Conservation (phyloP, 2,329 filamentous ascomycete species). For the Aspergillus aculeatus region DNA sequence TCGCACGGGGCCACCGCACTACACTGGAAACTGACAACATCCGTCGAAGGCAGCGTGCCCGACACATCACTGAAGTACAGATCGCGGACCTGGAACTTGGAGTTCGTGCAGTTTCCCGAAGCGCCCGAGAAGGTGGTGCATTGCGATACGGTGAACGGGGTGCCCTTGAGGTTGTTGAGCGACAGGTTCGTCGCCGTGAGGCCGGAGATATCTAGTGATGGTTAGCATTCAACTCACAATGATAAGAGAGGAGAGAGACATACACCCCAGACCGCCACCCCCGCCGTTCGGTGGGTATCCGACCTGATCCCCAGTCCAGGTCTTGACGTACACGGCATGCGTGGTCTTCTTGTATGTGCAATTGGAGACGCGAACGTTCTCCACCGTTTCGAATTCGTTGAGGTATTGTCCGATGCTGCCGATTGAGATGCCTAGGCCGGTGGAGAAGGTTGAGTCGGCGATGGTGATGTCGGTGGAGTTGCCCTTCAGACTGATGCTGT, state of each 20-base stretch:
- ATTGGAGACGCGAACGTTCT: constrained; percentile 51
- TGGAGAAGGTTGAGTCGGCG: constrained; percentile 50
- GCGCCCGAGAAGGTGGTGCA: constrained; percentile 41
- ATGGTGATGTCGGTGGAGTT: constrained; percentile 58
- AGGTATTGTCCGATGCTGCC: constrained; percentile 59
- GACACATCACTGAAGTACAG: constrained; percentile 23
- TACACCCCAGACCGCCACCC: constrained; percentile 56
- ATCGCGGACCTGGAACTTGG: constrained; percentile 41
- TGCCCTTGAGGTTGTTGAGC: constrained; percentile 27
- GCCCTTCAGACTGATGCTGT: constrained; percentile 55
- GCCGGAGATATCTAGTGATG: constrained; percentile 31
- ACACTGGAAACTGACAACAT: constrained; percentile 33
- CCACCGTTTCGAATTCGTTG: constrained; percentile 49
- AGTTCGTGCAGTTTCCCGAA: constrained; percentile 41
- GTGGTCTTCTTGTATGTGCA: constrained; percentile 48
- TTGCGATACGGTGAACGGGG: constrained; percentile 39
- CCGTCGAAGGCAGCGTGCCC: constrained; percentile 17
- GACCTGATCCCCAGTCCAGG: constrained; percentile 55
- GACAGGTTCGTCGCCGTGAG: constrained; percentile 39
- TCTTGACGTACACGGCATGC: constrained; percentile 56
- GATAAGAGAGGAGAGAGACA: constrained; percentile 20
- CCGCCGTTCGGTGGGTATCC: constrained; percentile 59
- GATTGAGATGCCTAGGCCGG: constrained; percentile 55
- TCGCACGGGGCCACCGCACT: constrained; percentile 30
- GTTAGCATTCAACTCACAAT: not conserved